A percentile compares a stretch with the other conserved stretches of the same genome.
Evolutionary conservation across 306 rosid genomes (phyloP).

Genomic region (Quercus variabilis): DNA sequence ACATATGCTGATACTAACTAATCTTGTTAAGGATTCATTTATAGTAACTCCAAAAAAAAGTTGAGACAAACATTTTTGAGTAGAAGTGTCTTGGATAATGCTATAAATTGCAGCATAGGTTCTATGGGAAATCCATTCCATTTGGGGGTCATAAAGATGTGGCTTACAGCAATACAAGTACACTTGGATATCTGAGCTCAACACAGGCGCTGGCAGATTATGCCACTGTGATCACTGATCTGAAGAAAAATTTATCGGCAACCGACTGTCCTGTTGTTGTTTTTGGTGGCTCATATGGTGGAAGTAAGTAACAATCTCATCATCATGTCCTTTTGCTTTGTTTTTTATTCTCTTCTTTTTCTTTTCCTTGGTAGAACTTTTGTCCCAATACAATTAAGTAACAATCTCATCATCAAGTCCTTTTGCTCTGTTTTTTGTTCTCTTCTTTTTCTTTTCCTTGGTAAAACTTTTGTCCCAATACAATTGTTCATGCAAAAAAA

Average conservation of each 20-base stretch:
- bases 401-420: background rate
- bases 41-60: no score
- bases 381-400: background rate
- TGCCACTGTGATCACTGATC: conserved; percentile 61
- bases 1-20: background rate
- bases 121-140: conserved; percentile 82
- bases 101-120: conserved; percentile 67
- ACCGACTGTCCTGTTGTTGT: conserved; percentile 72
- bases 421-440: background rate
- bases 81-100: background rate
- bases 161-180: conserved; percentile 49
- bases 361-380: background rate
- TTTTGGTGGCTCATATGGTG: conserved; percentile 92
- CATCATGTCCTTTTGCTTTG: background rate
- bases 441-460: background rate
- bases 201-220: conserved; percentile 89
- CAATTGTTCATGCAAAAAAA: background rate
- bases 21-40: background rate
- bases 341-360: background rate
- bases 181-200: conserved; percentile 70
- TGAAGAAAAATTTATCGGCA: conserved; percentile 64
- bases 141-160: conserved; percentile 50
- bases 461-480: background rate
- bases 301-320: conserved; percentile 48
- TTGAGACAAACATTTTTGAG: background rate